These are phyloP conservation scores for Ogataea wickerhamii DNA, from an alignment of 805 yeast genomes.

Conservation along the genomic window DNA sequence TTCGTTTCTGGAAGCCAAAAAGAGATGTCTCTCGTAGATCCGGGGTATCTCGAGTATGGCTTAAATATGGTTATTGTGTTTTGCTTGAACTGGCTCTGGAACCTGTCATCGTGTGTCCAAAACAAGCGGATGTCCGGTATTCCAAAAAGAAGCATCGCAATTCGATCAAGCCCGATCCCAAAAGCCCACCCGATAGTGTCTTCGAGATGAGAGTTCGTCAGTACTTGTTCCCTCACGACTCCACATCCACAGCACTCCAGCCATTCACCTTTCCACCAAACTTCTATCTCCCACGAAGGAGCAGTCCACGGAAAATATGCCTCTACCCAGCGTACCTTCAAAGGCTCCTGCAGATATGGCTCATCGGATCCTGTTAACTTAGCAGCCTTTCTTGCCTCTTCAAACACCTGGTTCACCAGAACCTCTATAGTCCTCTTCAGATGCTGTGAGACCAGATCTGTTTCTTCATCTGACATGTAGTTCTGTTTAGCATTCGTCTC, in stretches of 20 bases:
- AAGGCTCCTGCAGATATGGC: constrained; percentile 64
- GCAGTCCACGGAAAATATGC: constrained; percentile 98
- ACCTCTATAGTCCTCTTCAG: constrained; percentile 83
- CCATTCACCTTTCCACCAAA: constrained; percentile 99
- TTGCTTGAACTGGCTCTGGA: constrained; percentile 63
- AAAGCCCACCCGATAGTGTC: constrained; percentile 93
- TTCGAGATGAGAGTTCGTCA: constrained; percentile 65
- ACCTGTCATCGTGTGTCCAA: constrained; percentile 84
- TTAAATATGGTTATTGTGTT: constrained; percentile 68
- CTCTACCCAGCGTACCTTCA: constrained; percentile 90
- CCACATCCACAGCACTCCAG: constrained; percentile 97
- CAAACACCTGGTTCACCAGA: constrained; percentile 77
- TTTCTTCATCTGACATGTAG: constrained; percentile 67
- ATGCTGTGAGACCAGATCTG: constrained; percentile 67
- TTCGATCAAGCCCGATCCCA: constrained; percentile 91
- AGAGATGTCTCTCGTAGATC: constrained; percentile 80
- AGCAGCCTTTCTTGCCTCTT: constrained; percentile 62
- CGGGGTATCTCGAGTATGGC: constrained; percentile 90
- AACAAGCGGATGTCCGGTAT: constrained; percentile 92
- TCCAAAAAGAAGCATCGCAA: constrained; percentile 93
- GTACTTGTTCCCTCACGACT: constrained; percentile 73
- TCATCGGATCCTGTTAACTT: constrained; percentile 56
- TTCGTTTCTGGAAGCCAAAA: constrained; percentile 70
- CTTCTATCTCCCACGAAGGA: constrained; percentile 98
- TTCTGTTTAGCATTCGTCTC: constrained; percentile 75